These are phyloP conservation scores for Stenocarpella maydis DNA, from an alignment of 2,329 filamentous ascomycete genomes.

Conservation along the genomic window DNA sequence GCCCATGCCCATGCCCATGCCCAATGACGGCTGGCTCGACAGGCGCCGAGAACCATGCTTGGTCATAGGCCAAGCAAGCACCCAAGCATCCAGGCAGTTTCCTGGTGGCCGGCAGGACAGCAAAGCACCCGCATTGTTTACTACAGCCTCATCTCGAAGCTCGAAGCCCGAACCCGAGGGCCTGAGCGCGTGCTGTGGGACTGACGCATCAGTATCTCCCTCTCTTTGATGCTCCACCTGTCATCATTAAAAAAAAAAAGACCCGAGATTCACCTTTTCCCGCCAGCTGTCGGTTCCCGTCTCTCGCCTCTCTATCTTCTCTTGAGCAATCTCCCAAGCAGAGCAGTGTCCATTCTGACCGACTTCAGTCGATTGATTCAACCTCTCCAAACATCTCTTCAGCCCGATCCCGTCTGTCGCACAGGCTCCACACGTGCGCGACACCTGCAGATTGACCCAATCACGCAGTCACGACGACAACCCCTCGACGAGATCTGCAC, in stretches of 20 bases:
- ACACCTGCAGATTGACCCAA: too few species aligned
- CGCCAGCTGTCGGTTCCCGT: constrained; percentile 14
- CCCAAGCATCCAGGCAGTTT: constrained; percentile 3
- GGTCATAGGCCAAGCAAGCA: constrained; percentile 18
- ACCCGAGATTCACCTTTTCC: constrained; percentile 18
- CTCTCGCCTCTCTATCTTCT: background rate
- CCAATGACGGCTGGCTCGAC: background rate
- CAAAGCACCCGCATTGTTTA: background rate
- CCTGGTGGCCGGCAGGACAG: background rate
- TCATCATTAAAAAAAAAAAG: background rate
- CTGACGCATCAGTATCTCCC: background rate
- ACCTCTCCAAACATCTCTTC: background rate
- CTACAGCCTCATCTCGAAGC: background rate
- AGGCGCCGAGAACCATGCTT: background rate
- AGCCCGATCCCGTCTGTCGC: background rate
- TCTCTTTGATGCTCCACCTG: constrained; percentile 1
- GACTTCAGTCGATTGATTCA: background rate
- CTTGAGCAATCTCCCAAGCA: background rate
- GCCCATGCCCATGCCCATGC: background rate
- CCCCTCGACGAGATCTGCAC: constrained; percentile 14
- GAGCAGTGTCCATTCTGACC: background rate
- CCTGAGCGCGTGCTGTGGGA: too few species aligned
- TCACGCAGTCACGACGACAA: background rate
- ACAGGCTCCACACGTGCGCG: background rate
- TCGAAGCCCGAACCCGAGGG: background rate